phyloP scores from a whole-genome alignment of 768 basidiomycete genomes.

The Daedaleopsis nitida region DNA sequence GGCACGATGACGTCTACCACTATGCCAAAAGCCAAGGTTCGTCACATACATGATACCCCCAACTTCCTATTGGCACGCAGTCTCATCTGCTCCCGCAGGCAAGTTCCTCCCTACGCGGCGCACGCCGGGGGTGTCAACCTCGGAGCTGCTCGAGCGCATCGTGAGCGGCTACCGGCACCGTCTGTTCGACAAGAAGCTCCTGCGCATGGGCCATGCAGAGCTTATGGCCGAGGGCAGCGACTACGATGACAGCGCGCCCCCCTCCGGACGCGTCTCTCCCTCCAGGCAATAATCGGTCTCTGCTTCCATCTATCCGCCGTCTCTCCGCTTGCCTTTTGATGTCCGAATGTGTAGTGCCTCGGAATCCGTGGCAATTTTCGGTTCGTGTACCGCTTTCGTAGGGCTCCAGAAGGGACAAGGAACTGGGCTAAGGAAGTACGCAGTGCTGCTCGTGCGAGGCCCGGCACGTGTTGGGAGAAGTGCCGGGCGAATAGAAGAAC shows the following conservation, averaged over 20 bases:
- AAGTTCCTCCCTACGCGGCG: constrained; percentile 95
- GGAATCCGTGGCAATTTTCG: background rate
- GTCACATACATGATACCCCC: constrained; percentile 25
- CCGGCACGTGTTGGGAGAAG: too few species aligned
- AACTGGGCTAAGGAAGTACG: background rate
- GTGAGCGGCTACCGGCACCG: constrained; percentile 83
- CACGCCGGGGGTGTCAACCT: constrained; percentile 93
- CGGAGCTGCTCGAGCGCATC: constrained; percentile 89
- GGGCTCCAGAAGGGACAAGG: background rate
- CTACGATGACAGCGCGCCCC: constrained; percentile 31
- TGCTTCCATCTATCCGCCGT: background rate
- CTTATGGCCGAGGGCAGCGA: constrained; percentile 59
- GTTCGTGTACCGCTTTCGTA: too few species aligned
- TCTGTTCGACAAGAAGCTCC: constrained; percentile 86
- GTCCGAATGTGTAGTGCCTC: background rate
- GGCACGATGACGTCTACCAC: constrained; percentile 83
- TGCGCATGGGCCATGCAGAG: constrained; percentile 81
- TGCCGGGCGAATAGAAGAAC: background rate
- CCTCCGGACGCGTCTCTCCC: constrained; percentile 18
- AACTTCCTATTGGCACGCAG: background rate
- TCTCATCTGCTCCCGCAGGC: constrained; percentile 46
- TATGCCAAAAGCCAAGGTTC: constrained; percentile 80
- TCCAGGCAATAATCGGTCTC: background rate
- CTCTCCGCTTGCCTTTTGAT: background rate
- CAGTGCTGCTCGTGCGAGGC: background rate